A percentile compares a stretch with the other conserved stretches of the same genome.
phyloP scores from a whole-genome alignment of 129 eudicot species.

The Lonicera japonica region DNA sequence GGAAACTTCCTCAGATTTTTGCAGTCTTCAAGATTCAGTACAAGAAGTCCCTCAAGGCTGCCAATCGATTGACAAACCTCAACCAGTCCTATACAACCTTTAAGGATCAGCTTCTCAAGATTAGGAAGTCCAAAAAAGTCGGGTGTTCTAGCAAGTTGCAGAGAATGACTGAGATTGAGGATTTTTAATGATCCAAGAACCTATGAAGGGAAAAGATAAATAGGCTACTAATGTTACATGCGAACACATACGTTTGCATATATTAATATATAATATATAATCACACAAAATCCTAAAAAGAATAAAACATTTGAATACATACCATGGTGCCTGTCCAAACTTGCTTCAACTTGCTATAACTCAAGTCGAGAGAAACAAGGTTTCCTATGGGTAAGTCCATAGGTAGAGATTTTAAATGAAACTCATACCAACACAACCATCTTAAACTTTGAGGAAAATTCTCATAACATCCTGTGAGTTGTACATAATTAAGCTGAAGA shows the following conservation, averaged over 20 bases:
- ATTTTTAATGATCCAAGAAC: neutral
- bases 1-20: neutral
- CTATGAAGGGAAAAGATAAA: neutral
- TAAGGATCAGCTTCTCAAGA: slow-evolving; percentile 6
- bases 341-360: neutral
- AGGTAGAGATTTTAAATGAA: neutral
- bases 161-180: slow-evolving; percentile 9
- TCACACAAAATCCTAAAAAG: neutral
- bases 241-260: neutral
- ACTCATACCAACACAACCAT: slow-evolving; percentile 3
- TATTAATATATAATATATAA: no score
- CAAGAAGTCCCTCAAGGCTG: neutral
- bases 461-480: neutral
- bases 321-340: neutral
- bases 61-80: slow-evolving; percentile 2
- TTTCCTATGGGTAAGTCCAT: neutral
- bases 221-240: no score
- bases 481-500: neutral
- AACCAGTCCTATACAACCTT: neutral
- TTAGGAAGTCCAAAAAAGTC: neutral
- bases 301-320: neutral
- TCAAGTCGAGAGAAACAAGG: neutral
- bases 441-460: neutral
- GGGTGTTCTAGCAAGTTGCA: neutral
- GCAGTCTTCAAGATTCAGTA: neutral